Conservation (phyloP, 805 yeast species). For the Lachancea cidri region DNA sequence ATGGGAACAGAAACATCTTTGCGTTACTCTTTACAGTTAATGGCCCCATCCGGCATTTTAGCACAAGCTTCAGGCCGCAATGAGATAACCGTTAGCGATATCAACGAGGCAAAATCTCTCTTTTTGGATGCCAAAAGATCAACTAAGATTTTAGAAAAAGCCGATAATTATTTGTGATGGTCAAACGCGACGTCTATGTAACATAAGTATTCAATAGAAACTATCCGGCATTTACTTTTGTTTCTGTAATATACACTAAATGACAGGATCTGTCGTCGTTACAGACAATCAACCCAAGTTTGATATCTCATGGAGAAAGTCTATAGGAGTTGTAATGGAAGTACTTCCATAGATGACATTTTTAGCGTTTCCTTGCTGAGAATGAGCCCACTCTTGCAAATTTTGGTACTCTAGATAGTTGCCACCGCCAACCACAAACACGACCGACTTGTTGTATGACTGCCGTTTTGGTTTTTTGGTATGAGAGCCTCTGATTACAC, state of each 20-base stretch:
- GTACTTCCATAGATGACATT: constrained; percentile 85
- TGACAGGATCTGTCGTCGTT: not conserved
- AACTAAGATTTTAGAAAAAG: constrained; percentile 51
- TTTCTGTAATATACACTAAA: not conserved
- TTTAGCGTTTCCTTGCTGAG: constrained; percentile 40
- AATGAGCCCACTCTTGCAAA: constrained; percentile 77
- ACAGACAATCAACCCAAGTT: constrained; percentile 37
- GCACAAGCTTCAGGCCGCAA: constrained; percentile 67
- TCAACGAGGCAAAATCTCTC: constrained; percentile 76
- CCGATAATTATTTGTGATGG: constrained; percentile 31
- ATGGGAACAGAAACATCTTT: constrained; percentile 76
- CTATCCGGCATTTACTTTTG: not conserved
- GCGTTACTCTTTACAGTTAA: constrained; percentile 85
- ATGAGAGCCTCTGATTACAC: constrained; percentile 77
- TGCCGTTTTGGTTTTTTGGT: constrained; percentile 85
- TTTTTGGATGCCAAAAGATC: constrained; percentile 86
- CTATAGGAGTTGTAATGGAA: constrained; percentile 61
- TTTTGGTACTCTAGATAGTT: constrained; percentile 92
- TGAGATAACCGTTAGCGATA: constrained; percentile 62
- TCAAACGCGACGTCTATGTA: not conserved
- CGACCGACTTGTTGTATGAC: constrained; percentile 72
- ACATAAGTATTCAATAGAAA: not conserved
- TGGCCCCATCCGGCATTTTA: constrained; percentile 85
- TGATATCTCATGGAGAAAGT: constrained; percentile 63
- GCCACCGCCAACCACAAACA: constrained; percentile 96